Conservation (phyloP, 805 yeast species). For the Saccharomycopsis sp. region DNA sequence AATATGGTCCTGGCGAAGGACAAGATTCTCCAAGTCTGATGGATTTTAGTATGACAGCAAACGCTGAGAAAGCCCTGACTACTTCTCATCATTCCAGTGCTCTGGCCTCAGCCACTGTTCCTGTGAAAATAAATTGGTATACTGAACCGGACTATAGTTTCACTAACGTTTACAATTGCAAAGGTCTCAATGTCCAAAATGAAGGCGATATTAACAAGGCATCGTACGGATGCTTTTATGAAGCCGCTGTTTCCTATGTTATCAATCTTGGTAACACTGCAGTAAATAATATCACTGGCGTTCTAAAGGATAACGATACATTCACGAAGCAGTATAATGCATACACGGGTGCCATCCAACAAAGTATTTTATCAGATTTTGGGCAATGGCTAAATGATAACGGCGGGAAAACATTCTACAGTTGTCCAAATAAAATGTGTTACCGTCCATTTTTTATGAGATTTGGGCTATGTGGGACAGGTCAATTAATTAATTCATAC, state of each 20-base stretch:
- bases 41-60: too few relatives aligned
- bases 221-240: constrained; percentile 14
- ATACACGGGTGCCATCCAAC: constrained; percentile 2
- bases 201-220: constrained; percentile 5
- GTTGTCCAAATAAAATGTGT: constrained; percentile 1
- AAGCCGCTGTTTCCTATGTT: constrained; percentile 10
- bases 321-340: constrained; percentile 8
- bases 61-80: too few relatives aligned
- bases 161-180: constrained; percentile 9
- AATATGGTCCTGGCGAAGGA: too few relatives aligned
- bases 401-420: constrained; percentile 3
- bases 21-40: too few relatives aligned
- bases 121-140: too few relatives aligned
- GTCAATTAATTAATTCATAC: not conserved
- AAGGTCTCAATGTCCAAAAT: not conserved
- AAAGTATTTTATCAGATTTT: constrained; percentile 4
- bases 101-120: too few relatives aligned
- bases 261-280: constrained; percentile 11
- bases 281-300: constrained; percentile 8
- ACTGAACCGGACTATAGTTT: constrained; percentile 1
- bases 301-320: constrained; percentile 5
- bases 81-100: too few relatives aligned
- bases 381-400: constrained; percentile 9
- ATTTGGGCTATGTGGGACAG: not conserved
- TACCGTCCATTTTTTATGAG: not conserved